These are phyloP conservation scores for Termitomyces sp. DNA, from an alignment of 1,284 basidiomycete species.

Conservation along the genomic window DNA sequence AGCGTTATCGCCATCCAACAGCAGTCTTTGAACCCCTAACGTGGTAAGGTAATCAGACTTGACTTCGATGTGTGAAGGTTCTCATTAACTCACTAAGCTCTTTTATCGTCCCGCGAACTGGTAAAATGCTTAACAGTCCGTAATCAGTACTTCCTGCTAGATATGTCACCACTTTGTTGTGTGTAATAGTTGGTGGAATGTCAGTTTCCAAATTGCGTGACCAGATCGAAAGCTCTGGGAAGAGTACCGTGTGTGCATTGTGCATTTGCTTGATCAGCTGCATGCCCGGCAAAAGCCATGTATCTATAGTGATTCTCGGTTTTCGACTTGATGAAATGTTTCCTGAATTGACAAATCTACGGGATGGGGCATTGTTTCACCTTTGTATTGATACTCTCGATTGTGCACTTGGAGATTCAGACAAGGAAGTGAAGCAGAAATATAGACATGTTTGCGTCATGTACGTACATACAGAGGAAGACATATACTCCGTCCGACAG, in stretches of 20 bases:
- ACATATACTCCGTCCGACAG: too few relatives aligned
- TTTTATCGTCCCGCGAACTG: background rate
- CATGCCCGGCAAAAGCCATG: background rate
- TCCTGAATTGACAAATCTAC: background rate
- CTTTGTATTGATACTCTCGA: too few relatives aligned
- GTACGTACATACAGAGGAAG: too few relatives aligned
- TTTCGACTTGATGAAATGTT: background rate
- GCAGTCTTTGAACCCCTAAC: background rate
- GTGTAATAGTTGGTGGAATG: background rate
- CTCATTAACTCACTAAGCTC: background rate
- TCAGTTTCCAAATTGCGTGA: background rate
- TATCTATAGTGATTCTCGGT: background rate
- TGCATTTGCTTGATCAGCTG: background rate
- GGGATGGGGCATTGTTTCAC: too few relatives aligned
- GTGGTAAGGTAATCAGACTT: background rate
- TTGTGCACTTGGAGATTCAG: too few relatives aligned
- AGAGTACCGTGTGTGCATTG: background rate
- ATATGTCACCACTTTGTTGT: background rate
- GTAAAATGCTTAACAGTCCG: background rate
- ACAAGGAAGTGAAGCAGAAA: too few relatives aligned
- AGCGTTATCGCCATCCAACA: background rate
- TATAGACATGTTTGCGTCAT: too few relatives aligned
- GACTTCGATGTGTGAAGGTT: too few relatives aligned
- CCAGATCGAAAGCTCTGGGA: background rate
- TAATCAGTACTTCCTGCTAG: background rate